Conservation (phyloP, 2,329 filamentous ascomycete genomes). For the Xylaria sp. region DNA sequence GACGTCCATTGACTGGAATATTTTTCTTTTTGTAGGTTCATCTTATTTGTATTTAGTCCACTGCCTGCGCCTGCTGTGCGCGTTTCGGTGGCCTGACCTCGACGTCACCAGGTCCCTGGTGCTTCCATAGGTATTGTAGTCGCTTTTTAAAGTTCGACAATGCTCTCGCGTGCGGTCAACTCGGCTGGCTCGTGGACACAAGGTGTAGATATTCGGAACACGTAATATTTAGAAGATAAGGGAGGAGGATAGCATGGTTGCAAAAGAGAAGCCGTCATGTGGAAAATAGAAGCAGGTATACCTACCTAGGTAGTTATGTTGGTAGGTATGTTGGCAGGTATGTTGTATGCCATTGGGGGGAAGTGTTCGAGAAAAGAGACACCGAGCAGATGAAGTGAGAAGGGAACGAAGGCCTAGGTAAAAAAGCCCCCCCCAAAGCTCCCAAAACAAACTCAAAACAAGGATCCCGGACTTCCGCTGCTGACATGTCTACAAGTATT, state of each 20-base stretch:
- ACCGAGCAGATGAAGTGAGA: neutral
- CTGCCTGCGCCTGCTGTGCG: neutral
- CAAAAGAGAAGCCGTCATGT: too few relatives aligned
- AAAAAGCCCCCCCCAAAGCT: neutral
- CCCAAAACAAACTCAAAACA: slow-evolving; percentile 3
- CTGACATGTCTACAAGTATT: slow-evolving; percentile 1
- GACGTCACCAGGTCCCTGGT: slow-evolving; percentile 5
- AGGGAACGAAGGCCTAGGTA: slow-evolving; percentile 7
- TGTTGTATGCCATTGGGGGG: too few relatives aligned
- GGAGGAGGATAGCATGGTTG: neutral
- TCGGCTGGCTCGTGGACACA: neutral
- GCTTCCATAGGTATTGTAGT: neutral
- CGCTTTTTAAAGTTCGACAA: slow-evolving; percentile 1
- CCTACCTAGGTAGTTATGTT: slow-evolving; percentile 2
- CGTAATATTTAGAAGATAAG: too few relatives aligned
- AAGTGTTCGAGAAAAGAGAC: too few relatives aligned
- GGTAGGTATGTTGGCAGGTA: slow-evolving; percentile 3
- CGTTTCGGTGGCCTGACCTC: slow-evolving; percentile 4
- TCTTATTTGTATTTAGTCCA: neutral
- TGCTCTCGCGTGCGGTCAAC: neutral
- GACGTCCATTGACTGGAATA: neutral
- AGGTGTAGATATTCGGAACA: too few relatives aligned
- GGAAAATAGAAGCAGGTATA: slow-evolving; percentile 3
- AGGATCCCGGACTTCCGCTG: slow-evolving; percentile 6
- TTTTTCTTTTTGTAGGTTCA: neutral